Evolutionary conservation across 2,329 filamentous ascomycete genomes (phyloP), one percentile per base, ranked within the genome.

Genomic region (Calonectria fujianensis): DNA sequence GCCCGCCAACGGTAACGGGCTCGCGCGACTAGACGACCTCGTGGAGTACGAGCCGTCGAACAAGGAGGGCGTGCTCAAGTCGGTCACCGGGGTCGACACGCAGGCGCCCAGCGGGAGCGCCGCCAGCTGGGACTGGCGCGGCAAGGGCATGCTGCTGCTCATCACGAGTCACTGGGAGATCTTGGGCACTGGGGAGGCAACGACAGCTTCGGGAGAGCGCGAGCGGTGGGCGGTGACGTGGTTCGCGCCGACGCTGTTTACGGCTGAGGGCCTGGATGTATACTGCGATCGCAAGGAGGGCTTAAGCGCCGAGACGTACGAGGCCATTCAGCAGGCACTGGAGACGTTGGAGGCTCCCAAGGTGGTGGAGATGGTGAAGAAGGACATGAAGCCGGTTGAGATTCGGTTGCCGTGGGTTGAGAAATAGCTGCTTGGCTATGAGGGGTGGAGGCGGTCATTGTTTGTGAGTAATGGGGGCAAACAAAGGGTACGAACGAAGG

Each of bases 211-310:
- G 39, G 85, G 85, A 0, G 82, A 80, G 11, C 83, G 80, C 63
- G 90, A 92, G 84, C 89, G 89, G 79, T 98, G 94, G 94, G 92
- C 91, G 1, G 94, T 98, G 18, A 97, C 94, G 6, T 96, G 93
- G 89, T 98, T 98, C 84, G 93, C 93, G 76, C 93, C 94, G 81
- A 97, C 94, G 31, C 79, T 96, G 57, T 97, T 98, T 79, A 97
- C 95, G 9, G 93, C 94, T 76, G 94, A 95, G 72, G 95, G 95
- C 0, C 81, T 98, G 37, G 95, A 98, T 85, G 85, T 97, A 13
- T 97, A 96, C 84, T 92, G 91, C 59, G 89, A 94, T 78, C 87
- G 89, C 20, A 89, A 85, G 67, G 90, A 89, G 75, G 94, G 94
- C 0, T 77, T 95, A 76, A 89, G 88, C 70, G 85, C 89, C 72